Conservation (phyloP, 1,284 basidiomycete genomes). For the Cystobasidium sp. region DNA sequence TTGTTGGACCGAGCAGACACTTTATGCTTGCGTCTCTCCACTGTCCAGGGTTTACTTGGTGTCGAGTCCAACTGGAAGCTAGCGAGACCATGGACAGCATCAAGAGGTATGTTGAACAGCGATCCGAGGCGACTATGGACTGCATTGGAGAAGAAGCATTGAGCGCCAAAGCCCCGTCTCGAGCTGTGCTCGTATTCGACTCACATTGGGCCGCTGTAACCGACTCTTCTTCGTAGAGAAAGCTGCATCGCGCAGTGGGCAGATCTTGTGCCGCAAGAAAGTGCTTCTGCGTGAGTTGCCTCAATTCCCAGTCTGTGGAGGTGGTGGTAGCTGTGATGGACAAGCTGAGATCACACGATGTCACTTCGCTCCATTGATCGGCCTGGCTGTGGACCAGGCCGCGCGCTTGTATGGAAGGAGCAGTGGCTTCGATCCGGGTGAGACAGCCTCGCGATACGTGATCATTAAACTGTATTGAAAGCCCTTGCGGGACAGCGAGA, state of each 20-base stretch:
- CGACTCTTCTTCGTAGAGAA: constrained; percentile 41
- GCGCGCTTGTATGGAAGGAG: constrained; percentile 62
- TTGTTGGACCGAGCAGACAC: not conserved
- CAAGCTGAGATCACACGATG: constrained; percentile 63
- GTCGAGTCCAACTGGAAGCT: too few relatives aligned
- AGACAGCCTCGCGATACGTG: constrained; percentile 66
- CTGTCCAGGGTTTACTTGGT: too few relatives aligned
- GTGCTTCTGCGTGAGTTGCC: constrained; percentile 64
- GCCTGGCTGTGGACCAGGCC: constrained; percentile 41
- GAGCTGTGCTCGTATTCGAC: not conserved
- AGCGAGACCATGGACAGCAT: not conserved
- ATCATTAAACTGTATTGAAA: constrained; percentile 73
- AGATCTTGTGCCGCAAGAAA: constrained; percentile 76
- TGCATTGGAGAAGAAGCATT: not conserved
- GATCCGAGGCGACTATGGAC: not conserved
- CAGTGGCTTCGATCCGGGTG: constrained; percentile 56
- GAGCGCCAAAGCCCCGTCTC: too few relatives aligned
- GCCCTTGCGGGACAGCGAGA: constrained; percentile 65
- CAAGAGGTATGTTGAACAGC: not conserved
- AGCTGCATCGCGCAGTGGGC: constrained; percentile 64
- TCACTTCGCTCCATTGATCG: constrained; percentile 71
- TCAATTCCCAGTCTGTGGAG: constrained; percentile 65
- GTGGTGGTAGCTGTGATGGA: constrained; percentile 72
- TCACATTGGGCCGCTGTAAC: not conserved
- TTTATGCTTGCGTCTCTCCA: not conserved